These are phyloP conservation scores for Ceratobasidium sp. DNA, from an alignment of 1,284 basidiomycete species.

Conservation along the genomic window DNA sequence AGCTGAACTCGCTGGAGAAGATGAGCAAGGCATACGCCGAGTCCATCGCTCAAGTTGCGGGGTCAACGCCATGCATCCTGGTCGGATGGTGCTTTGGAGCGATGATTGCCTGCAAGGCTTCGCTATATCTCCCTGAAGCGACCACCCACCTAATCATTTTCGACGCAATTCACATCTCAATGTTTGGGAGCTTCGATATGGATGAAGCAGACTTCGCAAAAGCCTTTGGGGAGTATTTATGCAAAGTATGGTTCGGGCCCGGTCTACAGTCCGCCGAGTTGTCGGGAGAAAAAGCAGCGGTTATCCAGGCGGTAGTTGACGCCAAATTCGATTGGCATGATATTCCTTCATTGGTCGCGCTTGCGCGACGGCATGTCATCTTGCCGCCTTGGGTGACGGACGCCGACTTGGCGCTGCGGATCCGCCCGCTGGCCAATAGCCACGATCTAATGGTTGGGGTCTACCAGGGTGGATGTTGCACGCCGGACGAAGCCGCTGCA, in stretches of 20 bases:
- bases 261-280: background rate
- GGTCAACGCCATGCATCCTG: conserved; percentile 3
- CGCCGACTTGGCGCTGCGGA: background rate
- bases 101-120: background rate
- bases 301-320: background rate
- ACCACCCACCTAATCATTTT: background rate
- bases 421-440: conserved; percentile 4
- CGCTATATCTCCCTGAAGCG: background rate
- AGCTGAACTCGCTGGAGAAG: conserved; percentile 6
- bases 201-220: background rate
- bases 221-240: background rate
- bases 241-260: background rate
- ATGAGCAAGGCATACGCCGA: conserved; percentile 3
- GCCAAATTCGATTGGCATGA: conserved; percentile 25
- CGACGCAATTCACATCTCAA: background rate
- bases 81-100: conserved; percentile 8
- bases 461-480: background rate
- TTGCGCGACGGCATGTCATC: background rate
- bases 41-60: background rate
- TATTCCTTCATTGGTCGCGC: background rate
- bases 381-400: conserved; percentile 6
- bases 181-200: background rate
- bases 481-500: background rate
- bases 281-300: background rate
- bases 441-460: background rate